These are phyloP conservation scores for Kodamaea fungicola DNA, from an alignment of 1,139 yeast genomes.

Conservation along the genomic window DNA sequence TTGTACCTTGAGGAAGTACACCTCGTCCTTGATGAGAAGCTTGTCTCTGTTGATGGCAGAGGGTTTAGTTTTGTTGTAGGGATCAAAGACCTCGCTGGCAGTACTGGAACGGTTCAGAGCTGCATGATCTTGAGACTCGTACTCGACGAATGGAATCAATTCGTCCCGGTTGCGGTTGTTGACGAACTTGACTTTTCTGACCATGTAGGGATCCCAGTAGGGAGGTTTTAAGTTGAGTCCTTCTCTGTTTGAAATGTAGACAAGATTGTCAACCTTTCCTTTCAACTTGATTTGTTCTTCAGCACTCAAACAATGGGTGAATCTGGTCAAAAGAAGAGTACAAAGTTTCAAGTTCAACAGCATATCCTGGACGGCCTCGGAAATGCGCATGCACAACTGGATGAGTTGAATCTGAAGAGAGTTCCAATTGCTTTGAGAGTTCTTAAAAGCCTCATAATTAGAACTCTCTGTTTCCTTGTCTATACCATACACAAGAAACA, in stretches of 20 bases:
- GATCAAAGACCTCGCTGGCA: conserved; percentile 28
- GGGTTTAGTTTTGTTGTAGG: conserved; percentile 21
- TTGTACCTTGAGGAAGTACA: conserved; percentile 48
- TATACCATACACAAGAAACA: conserved; percentile 44
- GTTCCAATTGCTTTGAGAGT: conserved; percentile 44
- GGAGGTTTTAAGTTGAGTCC: conserved; percentile 20
- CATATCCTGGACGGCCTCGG: conserved; percentile 49
- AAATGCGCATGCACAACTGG: conserved; percentile 50
- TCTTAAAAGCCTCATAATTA: conserved; percentile 20
- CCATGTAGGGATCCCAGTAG: conserved; percentile 72
- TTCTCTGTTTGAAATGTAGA: conserved; percentile 16
- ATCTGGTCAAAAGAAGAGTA: conserved; percentile 52
- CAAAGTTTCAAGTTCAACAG: conserved; percentile 47
- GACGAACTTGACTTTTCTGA: conserved; percentile 48
- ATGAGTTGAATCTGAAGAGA: conserved; percentile 56
- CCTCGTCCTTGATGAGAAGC: conserved; percentile 53
- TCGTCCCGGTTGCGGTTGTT: conserved; percentile 21
- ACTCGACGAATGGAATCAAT: conserved; percentile 34
- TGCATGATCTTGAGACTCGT: conserved; percentile 11
- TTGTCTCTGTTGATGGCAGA: conserved; percentile 23
- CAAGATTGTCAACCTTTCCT: conserved; percentile 24
- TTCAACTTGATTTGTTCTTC: conserved; percentile 35
- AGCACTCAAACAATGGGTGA: conserved; percentile 42
- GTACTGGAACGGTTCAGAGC: conserved; percentile 1
- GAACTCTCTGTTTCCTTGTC: conserved; percentile 26